These are phyloP conservation scores for Actinomortierella ambigua DNA, from an alignment of 371 early-diverging fungal genomes.

Conservation along the genomic window DNA sequence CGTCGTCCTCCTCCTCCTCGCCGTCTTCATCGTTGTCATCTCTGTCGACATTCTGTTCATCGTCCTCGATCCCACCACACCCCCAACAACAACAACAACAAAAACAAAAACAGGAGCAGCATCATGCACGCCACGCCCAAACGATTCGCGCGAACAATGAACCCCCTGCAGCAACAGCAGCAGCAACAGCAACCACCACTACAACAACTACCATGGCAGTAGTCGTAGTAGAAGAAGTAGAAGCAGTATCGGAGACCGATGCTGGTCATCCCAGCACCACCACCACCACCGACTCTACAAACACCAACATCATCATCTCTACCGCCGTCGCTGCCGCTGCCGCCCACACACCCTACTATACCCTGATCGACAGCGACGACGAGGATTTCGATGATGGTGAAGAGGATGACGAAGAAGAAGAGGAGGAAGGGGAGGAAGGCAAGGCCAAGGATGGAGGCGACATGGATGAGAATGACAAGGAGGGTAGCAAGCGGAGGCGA, in stretches of 20 bases:
- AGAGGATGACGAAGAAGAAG: conserved; percentile 1
- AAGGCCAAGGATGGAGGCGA: conserved; percentile 13
- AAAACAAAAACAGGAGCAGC: background rate
- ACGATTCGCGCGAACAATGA: background rate
- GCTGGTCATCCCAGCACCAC: conserved; percentile 2
- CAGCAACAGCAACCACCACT: background rate
- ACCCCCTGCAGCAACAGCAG: background rate
- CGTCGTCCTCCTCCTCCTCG: background rate
- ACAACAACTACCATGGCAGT: conserved; percentile 2
- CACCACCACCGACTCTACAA: conserved; percentile 6
- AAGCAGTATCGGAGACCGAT: too few relatives aligned
- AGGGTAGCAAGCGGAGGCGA: too few relatives aligned
- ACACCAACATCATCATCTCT: conserved; percentile 1
- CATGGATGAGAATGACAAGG: background rate
- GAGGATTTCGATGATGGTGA: too few relatives aligned
- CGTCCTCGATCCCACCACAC: background rate
- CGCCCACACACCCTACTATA: too few relatives aligned
- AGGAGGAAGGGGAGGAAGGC: background rate
- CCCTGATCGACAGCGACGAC: too few relatives aligned
- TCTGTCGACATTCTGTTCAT: too few relatives aligned
- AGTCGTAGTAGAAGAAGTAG: too few relatives aligned
- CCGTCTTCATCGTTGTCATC: background rate
- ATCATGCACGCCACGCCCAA: background rate
- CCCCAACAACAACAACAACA: conserved; percentile 1
- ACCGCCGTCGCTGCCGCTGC: conserved; percentile 15